These are phyloP conservation scores for Zygoascus bituminiphila DNA, from an alignment of 805 yeast species.

Conservation along the genomic window DNA sequence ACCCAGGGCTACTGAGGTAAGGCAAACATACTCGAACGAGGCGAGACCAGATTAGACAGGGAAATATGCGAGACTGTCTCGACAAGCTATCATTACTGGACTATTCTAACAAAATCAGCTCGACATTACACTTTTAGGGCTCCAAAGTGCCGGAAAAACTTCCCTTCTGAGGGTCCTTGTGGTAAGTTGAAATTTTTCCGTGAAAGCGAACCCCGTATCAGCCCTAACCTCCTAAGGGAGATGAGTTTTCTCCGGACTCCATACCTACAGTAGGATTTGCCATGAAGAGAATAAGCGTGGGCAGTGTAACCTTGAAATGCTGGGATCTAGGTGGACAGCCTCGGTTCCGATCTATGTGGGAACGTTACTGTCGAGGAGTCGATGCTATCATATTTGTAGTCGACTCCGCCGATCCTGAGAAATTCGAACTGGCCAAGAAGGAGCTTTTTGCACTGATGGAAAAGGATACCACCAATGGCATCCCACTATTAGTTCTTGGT, in stretches of 20 bases:
- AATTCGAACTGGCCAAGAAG: constrained; percentile 24
- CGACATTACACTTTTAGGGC: constrained; percentile 30
- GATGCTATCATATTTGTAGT: constrained; percentile 31
- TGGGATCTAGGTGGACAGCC: constrained; percentile 36
- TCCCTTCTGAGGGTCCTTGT: constrained; percentile 27
- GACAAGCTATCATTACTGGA: no score
- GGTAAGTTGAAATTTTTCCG: constrained; percentile 15
- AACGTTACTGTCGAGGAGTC: constrained; percentile 32
- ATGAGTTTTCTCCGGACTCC: constrained; percentile 28
- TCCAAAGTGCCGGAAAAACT: constrained; percentile 34
- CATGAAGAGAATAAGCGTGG: constrained; percentile 28
- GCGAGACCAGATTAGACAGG: background rate
- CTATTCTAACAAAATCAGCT: constrained; percentile 23
- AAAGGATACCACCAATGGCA: constrained; percentile 25
- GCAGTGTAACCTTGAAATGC: constrained; percentile 31
- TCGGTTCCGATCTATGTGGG: constrained; percentile 34
- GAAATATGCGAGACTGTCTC: no score
- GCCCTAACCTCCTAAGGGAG: constrained; percentile 19
- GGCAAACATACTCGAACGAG: background rate
- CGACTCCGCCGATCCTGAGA: constrained; percentile 28
- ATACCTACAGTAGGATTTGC: constrained; percentile 35
- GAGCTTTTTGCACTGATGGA: constrained; percentile 27
- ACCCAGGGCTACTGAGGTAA: constrained; percentile 23
- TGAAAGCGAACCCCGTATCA: background rate
- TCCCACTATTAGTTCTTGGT: constrained; percentile 30